Conservation (phyloP, 2,329 filamentous ascomycete species). For the Neofusicoccum cordaticola region DNA sequence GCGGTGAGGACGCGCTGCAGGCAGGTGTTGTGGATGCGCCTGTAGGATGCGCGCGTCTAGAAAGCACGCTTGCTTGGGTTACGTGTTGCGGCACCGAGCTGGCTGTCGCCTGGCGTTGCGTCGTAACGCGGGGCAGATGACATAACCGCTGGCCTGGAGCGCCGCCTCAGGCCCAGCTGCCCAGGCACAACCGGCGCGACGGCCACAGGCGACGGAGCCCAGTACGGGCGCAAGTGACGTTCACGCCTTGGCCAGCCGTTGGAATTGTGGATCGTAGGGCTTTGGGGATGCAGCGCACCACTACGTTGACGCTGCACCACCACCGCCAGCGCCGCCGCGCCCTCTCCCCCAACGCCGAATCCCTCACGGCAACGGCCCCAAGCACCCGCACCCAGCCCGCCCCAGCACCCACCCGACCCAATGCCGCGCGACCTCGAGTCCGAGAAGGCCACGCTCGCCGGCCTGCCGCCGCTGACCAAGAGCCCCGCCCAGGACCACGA, state of each 20-base stretch:
- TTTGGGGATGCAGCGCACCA: neutral
- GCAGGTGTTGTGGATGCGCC: neutral
- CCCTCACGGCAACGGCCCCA: neutral
- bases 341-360: neutral
- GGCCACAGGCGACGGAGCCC: neutral
- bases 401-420: slow-evolving; percentile 12
- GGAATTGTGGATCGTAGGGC: slow-evolving; percentile 9
- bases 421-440: slow-evolving; percentile 46
- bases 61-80: neutral
- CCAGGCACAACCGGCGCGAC: neutral
- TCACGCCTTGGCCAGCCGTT: slow-evolving; percentile 5
- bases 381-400: neutral
- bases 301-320: neutral
- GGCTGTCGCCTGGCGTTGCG: neutral
- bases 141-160: neutral
- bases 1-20: neutral
- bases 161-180: neutral
- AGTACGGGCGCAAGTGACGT: neutral
- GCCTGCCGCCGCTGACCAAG: slow-evolving; percentile 38
- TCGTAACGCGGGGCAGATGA: slow-evolving; percentile 3
- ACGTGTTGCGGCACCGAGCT: neutral
- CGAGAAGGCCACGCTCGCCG: slow-evolving; percentile 33
- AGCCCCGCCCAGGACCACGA: slow-evolving; percentile 15
- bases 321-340: neutral
- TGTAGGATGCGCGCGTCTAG: slow-evolving; percentile 3